Evolutionary conservation across 2,329 filamentous ascomycete species (phyloP).

Genomic region (Ceratocystiopsis minuta): DNA sequence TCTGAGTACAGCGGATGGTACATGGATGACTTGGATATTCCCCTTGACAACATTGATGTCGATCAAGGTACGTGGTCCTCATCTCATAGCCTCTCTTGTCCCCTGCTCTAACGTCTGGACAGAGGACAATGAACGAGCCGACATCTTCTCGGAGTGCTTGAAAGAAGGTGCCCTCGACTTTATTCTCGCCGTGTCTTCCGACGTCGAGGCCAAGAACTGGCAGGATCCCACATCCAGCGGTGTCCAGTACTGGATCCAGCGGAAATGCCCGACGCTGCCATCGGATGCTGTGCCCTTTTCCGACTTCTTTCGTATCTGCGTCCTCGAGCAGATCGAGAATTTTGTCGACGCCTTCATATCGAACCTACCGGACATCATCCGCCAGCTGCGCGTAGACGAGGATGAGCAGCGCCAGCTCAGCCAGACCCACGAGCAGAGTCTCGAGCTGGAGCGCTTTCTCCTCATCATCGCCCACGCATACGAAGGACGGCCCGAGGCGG

Average conservation of each 20-base stretch:
- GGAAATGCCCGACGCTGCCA: conserved; percentile 54
- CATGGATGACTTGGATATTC: conserved; percentile 48
- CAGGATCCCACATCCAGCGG: conserved; percentile 72
- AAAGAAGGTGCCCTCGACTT: conserved; percentile 89
- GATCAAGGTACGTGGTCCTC: conserved; percentile 26
- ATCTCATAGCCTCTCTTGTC: neutral
- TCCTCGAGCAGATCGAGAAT: conserved; percentile 68
- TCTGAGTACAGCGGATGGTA: conserved; percentile 87
- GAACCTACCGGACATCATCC: conserved; percentile 82
- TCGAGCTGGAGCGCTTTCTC: conserved; percentile 75
- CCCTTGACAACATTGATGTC: conserved; percentile 43
- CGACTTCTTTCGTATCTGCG: conserved; percentile 48
- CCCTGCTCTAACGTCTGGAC: conserved; percentile 9
- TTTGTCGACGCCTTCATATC: conserved; percentile 89
- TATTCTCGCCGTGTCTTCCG: conserved; percentile 66
- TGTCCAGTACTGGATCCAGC: conserved; percentile 65
- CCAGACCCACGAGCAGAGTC: conserved; percentile 45
- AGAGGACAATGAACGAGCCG: conserved; percentile 54
- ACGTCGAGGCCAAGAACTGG: conserved; percentile 67
- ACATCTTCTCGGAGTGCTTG: conserved; percentile 56
- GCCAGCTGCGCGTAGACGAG: conserved; percentile 71
- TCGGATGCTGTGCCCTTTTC: conserved; percentile 53
- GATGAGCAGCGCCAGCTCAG: conserved; percentile 65
- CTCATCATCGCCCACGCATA: conserved; percentile 85
- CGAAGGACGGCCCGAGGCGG: conserved; percentile 67